Base-by-base conservation (phyloP, 2,329 filamentous ascomycete species). In the Fusarium virguliforme region DNA sequence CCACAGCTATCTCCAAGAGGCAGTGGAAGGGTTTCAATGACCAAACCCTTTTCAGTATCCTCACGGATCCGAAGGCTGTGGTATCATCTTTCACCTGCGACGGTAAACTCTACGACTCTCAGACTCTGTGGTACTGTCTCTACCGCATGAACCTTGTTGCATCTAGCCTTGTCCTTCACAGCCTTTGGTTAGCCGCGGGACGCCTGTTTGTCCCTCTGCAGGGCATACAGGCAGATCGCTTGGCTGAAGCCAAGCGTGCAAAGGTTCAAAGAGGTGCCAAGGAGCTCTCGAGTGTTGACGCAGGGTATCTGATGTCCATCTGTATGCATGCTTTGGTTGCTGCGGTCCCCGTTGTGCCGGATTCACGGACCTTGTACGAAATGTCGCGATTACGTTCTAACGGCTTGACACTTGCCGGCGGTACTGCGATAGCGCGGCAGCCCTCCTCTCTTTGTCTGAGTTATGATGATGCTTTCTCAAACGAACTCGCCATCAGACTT, bases 281-380 rank as follows among this genome's bases (percentile, higher is more conserved):
- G 4, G 72, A 80, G 0, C 81, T 87, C 10, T 83, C 84, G 1
- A 85, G 87, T 60, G 70, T 78, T 3, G 85, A 90, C 63, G 86
- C 87, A 3, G 86, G 86, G 2, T 81, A 83, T 54, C 75, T 90
- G 18, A 81, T 89, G 76, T 87, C 88, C 1, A 87, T 91, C 35
- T 91, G 89, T 70, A 80, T 91, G 41, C 89, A 91, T 75, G 89
- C 89, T 4, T 78, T 91, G 48, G 84, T 91, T 32, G 89, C 89
- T 4, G 83, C 87, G 9, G 85, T 85, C 6, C 90, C 89, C 0
- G 77, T 86, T 34, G 81, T 87, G 7, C 76, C 80, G 0, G 84
- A 87, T 56, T 81, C 83, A 7, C 81, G 82, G 32, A 82, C 84
- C 24, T 78, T 91, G 1, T 85, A 85, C 61, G 87, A 90, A 53